phyloP scores from a whole-genome alignment of 148 eudicot genomes.

The Amaranthus cruentus region DNA sequence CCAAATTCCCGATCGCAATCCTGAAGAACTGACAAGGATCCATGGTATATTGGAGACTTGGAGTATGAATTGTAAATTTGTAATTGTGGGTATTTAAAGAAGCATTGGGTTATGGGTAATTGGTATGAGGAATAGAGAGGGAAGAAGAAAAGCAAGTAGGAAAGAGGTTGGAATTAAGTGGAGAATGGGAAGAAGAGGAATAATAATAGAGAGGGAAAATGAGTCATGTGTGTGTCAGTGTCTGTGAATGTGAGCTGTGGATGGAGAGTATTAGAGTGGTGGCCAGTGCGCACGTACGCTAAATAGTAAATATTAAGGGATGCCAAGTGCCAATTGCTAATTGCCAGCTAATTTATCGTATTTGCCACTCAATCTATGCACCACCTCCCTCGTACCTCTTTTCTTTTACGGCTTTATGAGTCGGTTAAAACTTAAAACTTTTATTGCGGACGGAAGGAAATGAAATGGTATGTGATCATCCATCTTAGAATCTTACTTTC shows the following conservation, averaged over 20 bases:
- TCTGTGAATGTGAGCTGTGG: slow-evolving; percentile 3
- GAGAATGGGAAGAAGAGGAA: slow-evolving; percentile 1
- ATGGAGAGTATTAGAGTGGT: slow-evolving; percentile 13
- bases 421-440: too few relatives aligned
- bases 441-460: too few relatives aligned
- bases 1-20: slow-evolving; percentile 49
- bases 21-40: slow-evolving; percentile 76
- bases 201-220: not conserved
- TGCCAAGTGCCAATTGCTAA: not conserved
- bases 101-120: not conserved
- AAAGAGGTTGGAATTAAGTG: slow-evolving; percentile 18
- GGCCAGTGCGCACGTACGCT: slow-evolving; percentile 36
- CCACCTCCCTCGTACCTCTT: not conserved
- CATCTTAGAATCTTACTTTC: too few relatives aligned
- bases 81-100: too few relatives aligned
- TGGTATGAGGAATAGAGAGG: not conserved
- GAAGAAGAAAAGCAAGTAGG: not conserved
- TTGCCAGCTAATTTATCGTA: slow-evolving; percentile 22
- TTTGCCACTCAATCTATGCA: slow-evolving; percentile 17
- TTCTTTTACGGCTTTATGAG: too few relatives aligned
- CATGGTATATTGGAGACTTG: slow-evolving; percentile 22
- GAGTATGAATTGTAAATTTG: too few relatives aligned
- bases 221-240: not conserved
- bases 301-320: slow-evolving; percentile 8
- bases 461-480: too few relatives aligned